phyloP scores from a whole-genome alignment of 2,329 filamentous ascomycete genomes.

The Aschersonia sp. region DNA sequence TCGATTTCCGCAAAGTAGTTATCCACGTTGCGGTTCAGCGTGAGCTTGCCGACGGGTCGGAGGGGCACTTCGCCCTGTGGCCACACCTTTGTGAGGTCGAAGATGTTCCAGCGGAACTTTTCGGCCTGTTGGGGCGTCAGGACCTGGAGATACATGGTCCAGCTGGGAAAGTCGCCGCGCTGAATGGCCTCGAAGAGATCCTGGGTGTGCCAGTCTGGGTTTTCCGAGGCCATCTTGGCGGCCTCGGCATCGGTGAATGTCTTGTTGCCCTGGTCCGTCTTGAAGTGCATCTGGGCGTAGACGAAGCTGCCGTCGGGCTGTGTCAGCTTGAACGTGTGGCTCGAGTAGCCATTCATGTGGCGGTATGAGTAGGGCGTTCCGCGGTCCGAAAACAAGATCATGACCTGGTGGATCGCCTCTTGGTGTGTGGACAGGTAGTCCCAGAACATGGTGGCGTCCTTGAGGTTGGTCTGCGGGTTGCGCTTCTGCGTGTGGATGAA shows the following conservation, averaged over 20 bases:
- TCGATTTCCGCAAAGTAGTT: conserved; percentile 61
- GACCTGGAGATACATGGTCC: conserved; percentile 50
- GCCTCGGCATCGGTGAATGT: conserved; percentile 16
- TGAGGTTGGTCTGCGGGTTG: conserved; percentile 56
- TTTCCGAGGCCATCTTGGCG: conserved; percentile 32
- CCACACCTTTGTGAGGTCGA: conserved; percentile 59
- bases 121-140: conserved; percentile 47
- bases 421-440: conserved; percentile 38
- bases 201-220: conserved; percentile 48
- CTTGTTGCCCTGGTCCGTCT: conserved; percentile 39
- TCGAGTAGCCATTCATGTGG: conserved; percentile 53
- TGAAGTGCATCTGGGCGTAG: conserved; percentile 51
- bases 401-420: conserved; percentile 47
- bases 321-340: conserved; percentile 52
- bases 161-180: conserved; percentile 44
- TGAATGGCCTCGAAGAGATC: conserved; percentile 51
- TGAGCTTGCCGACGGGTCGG: conserved; percentile 44
- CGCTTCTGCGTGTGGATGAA: conserved; percentile 71
- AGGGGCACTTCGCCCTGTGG: conserved; percentile 48
- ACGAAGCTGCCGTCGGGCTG: conserved; percentile 51
- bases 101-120: conserved; percentile 46
- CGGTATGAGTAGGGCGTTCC: conserved; percentile 51
- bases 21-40: conserved; percentile 46
- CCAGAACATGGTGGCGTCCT: conserved; percentile 48
- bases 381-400: conserved; percentile 51